Conservation (phyloP, 768 basidiomycete genomes). For the Boletales sp. region DNA sequence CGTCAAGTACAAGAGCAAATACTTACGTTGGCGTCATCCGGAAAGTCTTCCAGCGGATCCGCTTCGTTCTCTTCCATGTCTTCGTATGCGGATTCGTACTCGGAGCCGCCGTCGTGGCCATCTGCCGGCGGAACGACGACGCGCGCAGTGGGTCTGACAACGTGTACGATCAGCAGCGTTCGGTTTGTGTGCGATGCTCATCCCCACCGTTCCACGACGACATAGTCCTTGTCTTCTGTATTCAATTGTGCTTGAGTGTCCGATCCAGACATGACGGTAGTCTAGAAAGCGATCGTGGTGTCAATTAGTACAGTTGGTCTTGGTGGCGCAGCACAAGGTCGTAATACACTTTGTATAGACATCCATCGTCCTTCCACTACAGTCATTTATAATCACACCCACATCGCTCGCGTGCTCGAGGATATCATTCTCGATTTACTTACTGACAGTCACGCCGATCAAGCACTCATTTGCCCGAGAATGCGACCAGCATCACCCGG, state of each 20-base stretch:
- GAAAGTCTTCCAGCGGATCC: constrained; percentile 72
- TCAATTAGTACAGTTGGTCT: no score
- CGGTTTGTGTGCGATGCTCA: background rate
- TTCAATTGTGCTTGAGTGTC: constrained; percentile 7
- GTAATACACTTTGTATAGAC: no score
- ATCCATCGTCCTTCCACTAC: no score
- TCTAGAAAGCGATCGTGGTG: no score
- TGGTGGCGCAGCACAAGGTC: no score
- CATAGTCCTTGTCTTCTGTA: constrained; percentile 20
- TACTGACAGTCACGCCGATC: background rate
- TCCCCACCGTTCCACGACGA: constrained; percentile 26
- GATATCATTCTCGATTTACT: no score
- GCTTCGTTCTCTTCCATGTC: constrained; percentile 48
- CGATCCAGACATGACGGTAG: constrained; percentile 21
- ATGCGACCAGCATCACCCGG: no score
- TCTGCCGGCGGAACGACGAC: constrained; percentile 44
- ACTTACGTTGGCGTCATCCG: constrained; percentile 80
- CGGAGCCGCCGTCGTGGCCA: constrained; percentile 24
- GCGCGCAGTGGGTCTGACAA: constrained; percentile 34
- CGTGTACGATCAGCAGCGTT: constrained; percentile 1
- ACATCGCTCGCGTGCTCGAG: no score
- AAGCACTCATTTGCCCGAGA: no score
- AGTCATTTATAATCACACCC: no score
- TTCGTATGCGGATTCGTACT: constrained; percentile 40
- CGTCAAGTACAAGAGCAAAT: background rate